Percentiles rank a stretch among this genome's conserved stretches.
These are phyloP conservation scores for Pleurostoma richardsiae DNA, from an alignment of 2,329 filamentous ascomycete species.

Conservation along the genomic window DNA sequence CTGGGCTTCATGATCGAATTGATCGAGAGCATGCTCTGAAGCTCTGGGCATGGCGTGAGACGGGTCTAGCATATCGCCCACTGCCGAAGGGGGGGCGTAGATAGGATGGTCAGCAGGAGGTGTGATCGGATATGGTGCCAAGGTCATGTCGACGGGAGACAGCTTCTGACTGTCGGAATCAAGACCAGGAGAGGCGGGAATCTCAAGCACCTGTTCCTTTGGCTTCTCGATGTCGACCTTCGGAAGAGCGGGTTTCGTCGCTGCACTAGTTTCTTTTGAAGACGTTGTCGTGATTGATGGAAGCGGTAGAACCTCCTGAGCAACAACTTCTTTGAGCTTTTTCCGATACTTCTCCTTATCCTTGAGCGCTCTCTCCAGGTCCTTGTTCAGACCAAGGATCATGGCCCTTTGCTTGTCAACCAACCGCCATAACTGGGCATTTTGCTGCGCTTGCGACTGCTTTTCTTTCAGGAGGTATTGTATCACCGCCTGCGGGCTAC, in stretches of 20 bases:
- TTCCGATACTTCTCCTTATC: conserved; percentile 93
- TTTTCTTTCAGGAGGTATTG: conserved; percentile 89
- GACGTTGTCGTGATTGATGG: conserved; percentile 7
- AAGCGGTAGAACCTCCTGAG: conserved; percentile 16
- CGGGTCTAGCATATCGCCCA: conserved; percentile 48
- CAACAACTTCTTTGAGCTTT: conserved; percentile 74
- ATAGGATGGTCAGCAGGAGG: conserved; percentile 50
- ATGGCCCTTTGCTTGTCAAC: conserved; percentile 95
- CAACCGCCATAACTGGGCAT: conserved; percentile 87
- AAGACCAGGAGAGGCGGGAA: conserved; percentile 42
- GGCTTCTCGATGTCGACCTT: conserved; percentile 19
- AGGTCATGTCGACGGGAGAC: conserved; percentile 53
- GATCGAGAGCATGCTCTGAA: conserved; percentile 52
- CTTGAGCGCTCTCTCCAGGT: conserved; percentile 83
- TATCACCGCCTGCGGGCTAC: conserved; percentile 84
- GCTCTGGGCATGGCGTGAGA: conserved; percentile 56
- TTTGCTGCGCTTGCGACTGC: conserved; percentile 80
- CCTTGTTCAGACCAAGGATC: conserved; percentile 90
- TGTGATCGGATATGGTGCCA: conserved; percentile 62
- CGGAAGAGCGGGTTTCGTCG: conserved; percentile 14
- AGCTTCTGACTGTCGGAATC: conserved; percentile 46
- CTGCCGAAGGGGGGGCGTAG: conserved; percentile 30
- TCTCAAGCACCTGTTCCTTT: conserved; percentile 23
- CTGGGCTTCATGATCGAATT: conserved; percentile 50
- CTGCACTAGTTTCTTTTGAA: conserved; percentile 8